phyloP scores from a whole-genome alignment of 805 yeast genomes.

The Maudiozyma turicensis region DNA sequence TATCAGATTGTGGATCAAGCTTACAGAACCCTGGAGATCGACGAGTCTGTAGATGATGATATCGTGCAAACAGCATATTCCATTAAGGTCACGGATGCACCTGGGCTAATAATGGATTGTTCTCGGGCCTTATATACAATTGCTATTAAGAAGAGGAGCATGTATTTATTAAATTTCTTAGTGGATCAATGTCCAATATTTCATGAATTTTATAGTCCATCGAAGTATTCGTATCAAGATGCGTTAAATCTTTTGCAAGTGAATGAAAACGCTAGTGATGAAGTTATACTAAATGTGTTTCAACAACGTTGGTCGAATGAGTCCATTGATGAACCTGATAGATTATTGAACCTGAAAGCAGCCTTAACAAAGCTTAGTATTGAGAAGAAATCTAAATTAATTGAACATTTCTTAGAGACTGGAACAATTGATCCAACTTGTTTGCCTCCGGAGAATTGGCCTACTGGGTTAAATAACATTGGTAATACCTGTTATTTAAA shows the following conservation, averaged over 20 bases:
- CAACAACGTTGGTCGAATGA: constrained; percentile 26
- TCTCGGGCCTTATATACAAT: constrained; percentile 54
- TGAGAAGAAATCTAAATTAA: constrained; percentile 43
- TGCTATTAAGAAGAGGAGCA: constrained; percentile 49
- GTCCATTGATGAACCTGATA: constrained; percentile 28
- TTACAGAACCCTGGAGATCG: constrained; percentile 41
- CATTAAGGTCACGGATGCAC: constrained; percentile 46
- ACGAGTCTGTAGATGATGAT: constrained; percentile 52
- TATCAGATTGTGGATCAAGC: constrained; percentile 37
- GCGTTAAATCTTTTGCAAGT: constrained; percentile 44
- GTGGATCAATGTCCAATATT: constrained; percentile 29
- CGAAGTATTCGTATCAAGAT: constrained; percentile 26
- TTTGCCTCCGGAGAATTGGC: constrained; percentile 62
- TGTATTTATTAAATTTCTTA: constrained; percentile 46
- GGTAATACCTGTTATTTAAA: constrained; percentile 95
- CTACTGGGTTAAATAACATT: constrained; percentile 86
- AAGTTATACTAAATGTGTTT: constrained; percentile 29
- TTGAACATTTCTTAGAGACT: constrained; percentile 45
- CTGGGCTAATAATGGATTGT: constrained; percentile 30
- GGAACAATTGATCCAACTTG: constrained; percentile 54
- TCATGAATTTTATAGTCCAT: constrained; percentile 18
- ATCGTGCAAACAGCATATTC: constrained; percentile 68
- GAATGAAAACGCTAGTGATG: constrained; percentile 44
- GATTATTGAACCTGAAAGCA: constrained; percentile 46
- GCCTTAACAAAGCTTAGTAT: constrained; percentile 50